Percentiles rank a stretch among this genome's conserved stretches.
Conservation (phyloP, 176 grass and related monocot genomes). For the Hyparrhenia diplandra region DNA sequence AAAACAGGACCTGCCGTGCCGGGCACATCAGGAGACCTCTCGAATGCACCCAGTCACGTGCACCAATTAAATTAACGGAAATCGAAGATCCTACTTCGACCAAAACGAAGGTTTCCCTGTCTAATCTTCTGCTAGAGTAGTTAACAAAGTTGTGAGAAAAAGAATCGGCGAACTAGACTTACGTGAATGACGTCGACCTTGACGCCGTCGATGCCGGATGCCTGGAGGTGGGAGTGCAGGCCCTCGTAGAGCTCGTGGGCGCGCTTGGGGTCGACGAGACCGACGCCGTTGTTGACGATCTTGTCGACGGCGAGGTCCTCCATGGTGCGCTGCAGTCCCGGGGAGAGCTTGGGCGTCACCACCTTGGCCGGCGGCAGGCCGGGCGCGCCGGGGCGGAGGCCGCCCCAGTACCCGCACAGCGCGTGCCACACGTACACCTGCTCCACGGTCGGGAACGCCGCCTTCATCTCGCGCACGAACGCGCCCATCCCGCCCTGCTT, state of each 20-base stretch:
- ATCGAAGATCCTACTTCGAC: not conserved
- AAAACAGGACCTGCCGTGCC: not conserved
- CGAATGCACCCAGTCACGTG: not conserved
- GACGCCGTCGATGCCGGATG: constrained; percentile 78
- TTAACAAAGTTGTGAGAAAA: not conserved
- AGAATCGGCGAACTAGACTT: not conserved
- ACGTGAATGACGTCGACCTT: constrained; percentile 97
- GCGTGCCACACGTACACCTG: constrained; percentile 99
- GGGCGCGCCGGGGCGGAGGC: constrained; percentile 44
- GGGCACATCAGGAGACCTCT: not conserved
- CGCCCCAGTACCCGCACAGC: constrained; percentile 91
- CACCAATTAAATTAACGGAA: not conserved
- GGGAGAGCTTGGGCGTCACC: constrained; percentile 51
- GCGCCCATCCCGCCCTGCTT: constrained; percentile 56
- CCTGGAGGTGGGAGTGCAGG: constrained; percentile 69
- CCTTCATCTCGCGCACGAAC: constrained; percentile 79
- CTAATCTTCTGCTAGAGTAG: not conserved
- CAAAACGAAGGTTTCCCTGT: not conserved
- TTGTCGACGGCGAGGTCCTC: constrained; percentile 91
- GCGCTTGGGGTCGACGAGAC: constrained; percentile 57
- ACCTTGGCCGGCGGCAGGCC: constrained; percentile 58
- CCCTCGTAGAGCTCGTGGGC: constrained; percentile 66
- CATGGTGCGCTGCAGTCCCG: constrained; percentile 67
- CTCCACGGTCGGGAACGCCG: constrained; percentile 55
- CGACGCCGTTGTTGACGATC: constrained; percentile 73